Conservation (phyloP, 2,329 filamentous ascomycete genomes). For the Bipolaris gigantea region DNA sequence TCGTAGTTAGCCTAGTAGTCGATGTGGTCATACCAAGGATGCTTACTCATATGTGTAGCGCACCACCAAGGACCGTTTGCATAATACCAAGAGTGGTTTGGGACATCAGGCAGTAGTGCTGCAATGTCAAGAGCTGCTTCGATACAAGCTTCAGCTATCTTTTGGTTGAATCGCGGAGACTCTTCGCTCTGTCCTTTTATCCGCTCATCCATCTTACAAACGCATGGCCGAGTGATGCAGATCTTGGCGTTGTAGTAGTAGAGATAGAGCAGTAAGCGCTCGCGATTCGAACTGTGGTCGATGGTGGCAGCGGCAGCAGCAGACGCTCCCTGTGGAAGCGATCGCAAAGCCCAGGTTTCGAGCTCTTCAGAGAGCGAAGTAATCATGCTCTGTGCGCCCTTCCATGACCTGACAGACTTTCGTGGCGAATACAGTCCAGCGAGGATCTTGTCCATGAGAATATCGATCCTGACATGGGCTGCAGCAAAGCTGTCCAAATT, state of each 20-base stretch:
- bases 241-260: constrained; percentile 41
- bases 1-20: neutral
- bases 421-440: constrained; percentile 38
- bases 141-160: constrained; percentile 39
- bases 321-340: constrained; percentile 24
- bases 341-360: constrained; percentile 30
- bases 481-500: neutral
- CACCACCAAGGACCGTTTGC: constrained; percentile 45
- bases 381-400: constrained; percentile 29
- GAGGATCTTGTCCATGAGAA: constrained; percentile 21
- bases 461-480: constrained; percentile 15
- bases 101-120: constrained; percentile 33
- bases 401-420: constrained; percentile 39
- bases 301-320: neutral
- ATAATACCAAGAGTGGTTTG: constrained; percentile 23
- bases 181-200: constrained; percentile 36
- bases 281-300: constrained; percentile 9
- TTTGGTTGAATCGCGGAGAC: constrained; percentile 36
- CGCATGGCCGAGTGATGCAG: constrained; percentile 44
- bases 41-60: constrained; percentile 31
- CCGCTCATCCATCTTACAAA: constrained; percentile 41
- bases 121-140: constrained; percentile 39
- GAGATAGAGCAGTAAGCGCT: constrained; percentile 25
- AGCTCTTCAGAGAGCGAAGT: constrained; percentile 30
- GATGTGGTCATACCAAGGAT: too few species aligned